Evolutionary conservation across 208 protist genomes (phyloP), one percentile per base, ranked within the genome.

Genomic region (Leptomonas pyrrhocoris): DNA sequence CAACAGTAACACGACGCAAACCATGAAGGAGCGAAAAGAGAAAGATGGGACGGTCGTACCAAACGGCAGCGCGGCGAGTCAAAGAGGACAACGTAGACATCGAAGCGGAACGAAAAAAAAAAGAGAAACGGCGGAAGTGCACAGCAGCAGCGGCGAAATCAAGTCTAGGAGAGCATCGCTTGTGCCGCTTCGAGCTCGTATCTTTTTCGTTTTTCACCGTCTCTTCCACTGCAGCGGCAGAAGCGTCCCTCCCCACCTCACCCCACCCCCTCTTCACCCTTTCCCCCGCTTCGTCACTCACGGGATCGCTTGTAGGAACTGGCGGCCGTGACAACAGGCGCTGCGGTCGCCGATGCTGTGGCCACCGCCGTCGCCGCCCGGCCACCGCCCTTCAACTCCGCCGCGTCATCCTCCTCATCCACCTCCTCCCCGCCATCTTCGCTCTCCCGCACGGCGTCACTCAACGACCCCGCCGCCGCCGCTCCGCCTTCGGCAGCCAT

Each of bases 401-500:
- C 60, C 31, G 27, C 15, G 9, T 36, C 46, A 18, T 42, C 46
- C 2, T 40, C 27, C 38, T 3, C 58, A 0, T 55, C 46, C 25
- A 23, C 21, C 16, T 55, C 46, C 27, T 65, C 60, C 11, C 46
- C 60, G 19, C 60, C 60, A 5, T 55, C 60, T 11, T 65, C 60
- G 31, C 16, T 30, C 16, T 15, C 46, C 28, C 42, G 3, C 11
- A 49, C 1, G 21, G 46, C 38, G 9, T 16, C 60, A 19, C 30
- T 13, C 7, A 30, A 19, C 11, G 60, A 55, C 2, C 46, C 60
- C 1, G 60, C 11, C 2, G 60, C 60, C 2, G 60, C 60, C 2
- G 60, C 60, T 43, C 60, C 60, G 43, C 45, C 60, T 30, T 65
- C 60, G 13, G 60, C 60, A 2, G 45, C 53, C 46, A 65, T 55